These are phyloP conservation scores for Mentha longifolia DNA, from an alignment of 257 asterid species.

Conservation along the genomic window DNA sequence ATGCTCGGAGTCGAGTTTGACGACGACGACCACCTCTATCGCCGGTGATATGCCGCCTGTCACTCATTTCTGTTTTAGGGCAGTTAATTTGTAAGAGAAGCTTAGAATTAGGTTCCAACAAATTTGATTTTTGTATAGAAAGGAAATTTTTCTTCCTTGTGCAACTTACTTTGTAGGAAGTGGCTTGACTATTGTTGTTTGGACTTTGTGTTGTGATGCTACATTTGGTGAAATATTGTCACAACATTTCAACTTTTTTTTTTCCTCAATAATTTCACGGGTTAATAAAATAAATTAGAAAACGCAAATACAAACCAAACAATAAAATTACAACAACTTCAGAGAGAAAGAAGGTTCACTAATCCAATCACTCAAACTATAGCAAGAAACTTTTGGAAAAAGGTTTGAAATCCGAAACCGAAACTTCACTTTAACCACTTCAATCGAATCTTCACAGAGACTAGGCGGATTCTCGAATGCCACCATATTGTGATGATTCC, in stretches of 20 bases:
- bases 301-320: no score
- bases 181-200: constrained; percentile 26
- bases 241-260: not conserved
- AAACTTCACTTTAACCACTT: no score
- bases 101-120: constrained; percentile 33
- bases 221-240: not conserved
- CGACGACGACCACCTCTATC: constrained; percentile 55
- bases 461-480: no score
- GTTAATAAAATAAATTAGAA: no score
- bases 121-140: constrained; percentile 46
- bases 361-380: no score
- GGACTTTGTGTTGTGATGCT: not conserved
- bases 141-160: not conserved
- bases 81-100: not conserved
- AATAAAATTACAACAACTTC: no score
- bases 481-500: no score
- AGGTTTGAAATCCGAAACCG: no score
- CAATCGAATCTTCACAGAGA: no score
- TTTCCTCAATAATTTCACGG: no score
- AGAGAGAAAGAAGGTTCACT: no score
- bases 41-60: constrained; percentile 47
- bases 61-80: constrained; percentile 18
- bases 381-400: no score
- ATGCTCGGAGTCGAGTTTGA: constrained; percentile 89
- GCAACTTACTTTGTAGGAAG: constrained; percentile 17